Conservation (phyloP, 1,284 basidiomycete species). For the Trichosporon coremiiforme region DNA sequence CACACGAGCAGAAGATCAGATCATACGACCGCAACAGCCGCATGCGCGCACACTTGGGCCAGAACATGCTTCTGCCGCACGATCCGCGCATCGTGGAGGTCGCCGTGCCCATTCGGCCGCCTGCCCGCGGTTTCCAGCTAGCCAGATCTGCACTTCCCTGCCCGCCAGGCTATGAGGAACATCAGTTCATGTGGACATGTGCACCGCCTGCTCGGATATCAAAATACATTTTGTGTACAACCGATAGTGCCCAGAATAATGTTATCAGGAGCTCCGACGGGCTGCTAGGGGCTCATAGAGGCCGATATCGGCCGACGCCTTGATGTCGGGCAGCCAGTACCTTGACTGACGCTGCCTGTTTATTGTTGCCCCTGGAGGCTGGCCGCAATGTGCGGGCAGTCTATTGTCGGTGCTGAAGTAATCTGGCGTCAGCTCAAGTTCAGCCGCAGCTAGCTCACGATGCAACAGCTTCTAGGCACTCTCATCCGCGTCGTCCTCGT, state of each 20-base stretch:
- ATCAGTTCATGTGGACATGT: neutral
- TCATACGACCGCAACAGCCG: neutral
- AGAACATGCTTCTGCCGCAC: neutral
- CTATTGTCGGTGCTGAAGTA: neutral
- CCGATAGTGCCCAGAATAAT: neutral
- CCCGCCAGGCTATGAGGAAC: too few relatives aligned
- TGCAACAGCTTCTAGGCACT: neutral
- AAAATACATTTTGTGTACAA: conserved; percentile 10
- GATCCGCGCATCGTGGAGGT: neutral
- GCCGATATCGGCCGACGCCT: neutral
- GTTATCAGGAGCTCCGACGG: neutral
- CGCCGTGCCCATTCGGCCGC: conserved; percentile 4
- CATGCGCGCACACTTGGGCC: neutral
- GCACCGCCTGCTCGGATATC: neutral
- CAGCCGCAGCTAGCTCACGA: neutral
- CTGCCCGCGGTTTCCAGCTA: neutral
- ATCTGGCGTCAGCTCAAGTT: neutral
- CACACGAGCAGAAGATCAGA: neutral
- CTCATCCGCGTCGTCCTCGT: conserved; percentile 27
- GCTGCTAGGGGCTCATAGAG: neutral
- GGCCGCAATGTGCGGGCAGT: neutral
- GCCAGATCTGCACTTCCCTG: neutral
- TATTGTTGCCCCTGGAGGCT: neutral
- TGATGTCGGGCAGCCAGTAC: too few relatives aligned
- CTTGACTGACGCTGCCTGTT: neutral